Evolutionary conservation across 164 flowering plant species (phyloP), one percentile per base, ranked within the genome.

Genomic region (Saururus chinensis): DNA sequence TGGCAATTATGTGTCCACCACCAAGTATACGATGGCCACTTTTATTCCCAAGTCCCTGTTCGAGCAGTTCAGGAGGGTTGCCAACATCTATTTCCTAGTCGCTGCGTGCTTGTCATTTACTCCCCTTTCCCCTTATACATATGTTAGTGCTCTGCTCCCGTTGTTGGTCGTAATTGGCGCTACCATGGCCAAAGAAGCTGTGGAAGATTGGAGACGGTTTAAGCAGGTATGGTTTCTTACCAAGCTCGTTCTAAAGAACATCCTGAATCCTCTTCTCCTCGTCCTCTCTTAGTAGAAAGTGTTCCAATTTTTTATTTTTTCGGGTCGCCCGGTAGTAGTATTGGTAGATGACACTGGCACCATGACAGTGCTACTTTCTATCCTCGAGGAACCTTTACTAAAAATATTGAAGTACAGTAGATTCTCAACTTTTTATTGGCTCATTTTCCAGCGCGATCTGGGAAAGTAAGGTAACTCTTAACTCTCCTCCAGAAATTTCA

Each of bases 21-120:
- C 96, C 11, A 89, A 89, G 76, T 89, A 89, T 54, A 86, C 83
- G 19, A 51, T 80, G 3, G 81, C 79, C 1, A 74, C 90, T 0
- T 89, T 86, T 67, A 56, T 89, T n/a, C 96, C 96, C 35, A 89
- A 83, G 64, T 75, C 96, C 5, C 58, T 89, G 74, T 89, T 84
- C 59, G 96, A 89, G 80, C 96, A 89, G 67, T 89, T 89, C 72
- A 76, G 96, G 71, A 71, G 96, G 54, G 90, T 81, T 26, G 96
- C 96, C 45, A 89, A 89, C 65, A 19, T 86, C 0, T 89, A 84
- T 66, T 89, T 89, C 71, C 87, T 89, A 41, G 2, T 84, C 9
- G 69, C 77, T 64, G 87, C 79, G 0, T 68, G 79, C 23, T 45
- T 89, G 61, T 74, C 92, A 7, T 86, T 89, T 78, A 84, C 90